Percentiles rank a stretch among this genome's conserved stretches.
These are phyloP conservation scores for Apiotrichum mycotoxinovorans DNA, from an alignment of 1,284 basidiomycete species.

Conservation along the genomic window DNA sequence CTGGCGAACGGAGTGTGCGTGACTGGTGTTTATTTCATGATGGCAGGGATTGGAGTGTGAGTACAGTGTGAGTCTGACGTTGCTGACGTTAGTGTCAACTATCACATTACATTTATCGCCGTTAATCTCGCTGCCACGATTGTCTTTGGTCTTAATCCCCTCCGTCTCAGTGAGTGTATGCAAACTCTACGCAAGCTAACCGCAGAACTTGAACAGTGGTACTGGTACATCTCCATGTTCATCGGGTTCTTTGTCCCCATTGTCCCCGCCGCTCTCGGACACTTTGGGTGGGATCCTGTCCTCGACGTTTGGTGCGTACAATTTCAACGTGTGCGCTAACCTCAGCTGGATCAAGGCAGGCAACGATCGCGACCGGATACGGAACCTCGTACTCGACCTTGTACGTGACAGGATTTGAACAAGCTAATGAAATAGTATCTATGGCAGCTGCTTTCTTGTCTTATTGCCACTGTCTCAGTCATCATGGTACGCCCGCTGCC, in stretches of 20 bases:
- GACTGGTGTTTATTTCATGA: conserved; percentile 7
- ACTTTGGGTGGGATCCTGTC: conserved; percentile 24
- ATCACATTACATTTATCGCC: conserved; percentile 14
- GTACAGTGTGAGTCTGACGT: background rate
- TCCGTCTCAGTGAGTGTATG: background rate
- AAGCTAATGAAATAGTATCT: conserved; percentile 31
- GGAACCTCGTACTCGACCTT: conserved; percentile 24
- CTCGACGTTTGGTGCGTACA: conserved; percentile 15
- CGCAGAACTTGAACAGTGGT: conserved; percentile 20
- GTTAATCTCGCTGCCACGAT: conserved; percentile 16
- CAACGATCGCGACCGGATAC: conserved; percentile 8
- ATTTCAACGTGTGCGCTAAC: background rate
- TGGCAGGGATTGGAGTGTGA: conserved; percentile 7
- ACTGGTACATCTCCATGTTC: conserved; percentile 16
- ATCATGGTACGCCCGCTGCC: background rate
- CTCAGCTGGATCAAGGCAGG: conserved; percentile 10
- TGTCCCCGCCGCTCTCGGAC: conserved; percentile 22
- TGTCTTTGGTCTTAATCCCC: conserved; percentile 6
- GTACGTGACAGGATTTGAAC: background rate
- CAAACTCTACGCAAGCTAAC: background rate
- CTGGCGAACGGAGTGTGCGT: background rate
- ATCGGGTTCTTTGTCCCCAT: conserved; percentile 23
- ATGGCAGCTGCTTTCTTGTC: conserved; percentile 35
- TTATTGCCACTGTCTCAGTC: conserved; percentile 27
- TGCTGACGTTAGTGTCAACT: conserved; percentile 10